A percentile compares a stretch with the other conserved stretches of the same genome.
phyloP scores from a whole-genome alignment of 208 protist species.

The Naegleria lovaniensis region DNA sequence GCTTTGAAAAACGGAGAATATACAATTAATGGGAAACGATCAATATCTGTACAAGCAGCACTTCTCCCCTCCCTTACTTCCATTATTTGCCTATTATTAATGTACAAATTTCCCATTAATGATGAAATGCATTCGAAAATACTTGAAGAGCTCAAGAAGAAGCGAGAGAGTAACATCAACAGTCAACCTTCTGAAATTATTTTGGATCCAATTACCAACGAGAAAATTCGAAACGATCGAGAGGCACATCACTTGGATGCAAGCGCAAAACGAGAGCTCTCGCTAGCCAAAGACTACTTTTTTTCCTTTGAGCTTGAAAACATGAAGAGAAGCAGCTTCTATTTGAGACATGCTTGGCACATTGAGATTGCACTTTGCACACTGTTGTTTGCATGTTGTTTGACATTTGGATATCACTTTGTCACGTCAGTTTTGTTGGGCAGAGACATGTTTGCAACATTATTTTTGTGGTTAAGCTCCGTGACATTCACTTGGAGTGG shows the following conservation, averaged over 20 bases:
- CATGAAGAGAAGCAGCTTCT: background rate
- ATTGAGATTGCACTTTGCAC: background rate
- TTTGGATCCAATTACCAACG: background rate
- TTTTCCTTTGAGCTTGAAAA: background rate
- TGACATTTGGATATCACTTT: background rate
- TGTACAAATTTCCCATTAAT: constrained; percentile 15
- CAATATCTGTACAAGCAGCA: background rate
- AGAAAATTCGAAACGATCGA: background rate
- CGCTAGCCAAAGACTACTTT: background rate
- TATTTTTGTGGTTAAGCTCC: background rate
- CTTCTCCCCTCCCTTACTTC: background rate
- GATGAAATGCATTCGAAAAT: background rate
- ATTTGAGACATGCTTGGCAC: background rate
- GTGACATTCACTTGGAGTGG: background rate
- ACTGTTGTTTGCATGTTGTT: background rate
- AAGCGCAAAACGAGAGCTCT: too few species aligned
- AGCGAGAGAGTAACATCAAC: background rate
- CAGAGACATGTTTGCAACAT: background rate
- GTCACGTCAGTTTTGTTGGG: background rate
- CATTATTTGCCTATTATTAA: background rate
- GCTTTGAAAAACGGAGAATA: background rate
- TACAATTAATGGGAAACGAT: background rate
- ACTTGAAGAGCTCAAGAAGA: background rate
- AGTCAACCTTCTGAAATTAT: too few species aligned
- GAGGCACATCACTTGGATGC: background rate